These are phyloP conservation scores for Pyrus hybrid DNA, from an alignment of 331 rosid species.

Conservation along the genomic window DNA sequence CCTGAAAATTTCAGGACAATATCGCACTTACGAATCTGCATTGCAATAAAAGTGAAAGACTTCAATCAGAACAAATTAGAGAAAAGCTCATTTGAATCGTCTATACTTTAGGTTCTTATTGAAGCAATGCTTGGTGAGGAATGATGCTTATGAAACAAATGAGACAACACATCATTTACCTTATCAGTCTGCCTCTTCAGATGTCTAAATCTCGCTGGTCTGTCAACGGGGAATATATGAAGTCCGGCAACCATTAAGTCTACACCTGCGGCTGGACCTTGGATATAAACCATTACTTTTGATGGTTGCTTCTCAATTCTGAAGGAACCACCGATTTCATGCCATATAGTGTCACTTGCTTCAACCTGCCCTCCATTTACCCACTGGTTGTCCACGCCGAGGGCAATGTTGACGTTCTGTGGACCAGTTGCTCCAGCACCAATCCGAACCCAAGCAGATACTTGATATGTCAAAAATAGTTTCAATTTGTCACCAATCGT, in stretches of 20 bases:
- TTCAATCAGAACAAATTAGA: not conserved
- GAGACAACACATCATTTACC: conserved; percentile 36
- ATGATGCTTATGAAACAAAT: not conserved
- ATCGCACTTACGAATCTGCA: conserved; percentile 83
- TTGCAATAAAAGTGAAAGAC: conserved; percentile 1
- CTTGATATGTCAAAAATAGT: conserved; percentile 78
- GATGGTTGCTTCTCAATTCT: conserved; percentile 86
- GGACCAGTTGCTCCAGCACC: conserved; percentile 60
- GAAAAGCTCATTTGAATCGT: not conserved
- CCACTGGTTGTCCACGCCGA: conserved; percentile 82
- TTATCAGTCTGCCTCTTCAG: conserved; percentile 59
- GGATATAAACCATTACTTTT: conserved; percentile 75
- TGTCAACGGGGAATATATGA: conserved; percentile 79
- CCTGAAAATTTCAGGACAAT: conserved; percentile 69
- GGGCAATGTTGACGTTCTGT: conserved; percentile 67
- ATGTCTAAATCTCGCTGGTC: conserved; percentile 60
- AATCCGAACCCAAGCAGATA: conserved; percentile 84
- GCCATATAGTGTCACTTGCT: conserved; percentile 55
- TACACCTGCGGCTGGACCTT: conserved; percentile 79
- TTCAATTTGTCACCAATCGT: conserved; percentile 71
- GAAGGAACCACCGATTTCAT: conserved; percentile 89
- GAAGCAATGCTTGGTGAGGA: not conserved
- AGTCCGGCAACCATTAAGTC: conserved; percentile 91
- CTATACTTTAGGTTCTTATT: not conserved
- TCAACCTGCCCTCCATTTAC: conserved; percentile 85